Base-by-base conservation (phyloP, 2,329 filamentous ascomycete species). In the Cercospora zeina region DNA sequence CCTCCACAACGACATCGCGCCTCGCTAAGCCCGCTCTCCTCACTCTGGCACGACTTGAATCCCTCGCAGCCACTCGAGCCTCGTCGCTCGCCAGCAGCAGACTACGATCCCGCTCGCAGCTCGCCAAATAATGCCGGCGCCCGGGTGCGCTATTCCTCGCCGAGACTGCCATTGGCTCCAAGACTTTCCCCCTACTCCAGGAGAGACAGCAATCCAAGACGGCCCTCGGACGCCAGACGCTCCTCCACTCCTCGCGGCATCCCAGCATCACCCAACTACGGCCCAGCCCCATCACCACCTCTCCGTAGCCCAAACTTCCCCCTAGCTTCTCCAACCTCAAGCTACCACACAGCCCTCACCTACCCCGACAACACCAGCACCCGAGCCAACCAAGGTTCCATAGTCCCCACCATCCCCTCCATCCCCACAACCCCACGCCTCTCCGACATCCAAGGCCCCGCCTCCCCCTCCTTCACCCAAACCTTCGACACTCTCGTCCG, bases 401-500 rank as follows among this genome's bases (percentile, higher is more conserved):
- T 36, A 14, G 2, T 36, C 19, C 16, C 36, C 4, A 33, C 21
- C 49, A 19, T 21, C 50, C 58, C 50, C 13, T 21, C 56, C 47
- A 51, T 59, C 8, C 58, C 59, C 30, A 31, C 45, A 14, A 62
- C 53, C 21, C 54, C 59, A 14, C 59, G 59, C 14, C 42, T 31
- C 16, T 30, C 31, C 24, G 61, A 62, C 49, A 54, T 62, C 16
- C 55, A 37, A 19, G 14, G 39, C 5, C 55, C 61, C 11, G 14
- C 34, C 7, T 47, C 47, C 14, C 49, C 54, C 34, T 24, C 54
- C 7, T 55, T 63, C 51, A 21, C 4, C 13, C 14, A 54, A 30
- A 58, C 36, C 14, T 63, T 63, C 58, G 47, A 65, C 49, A 33
- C 50, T 5, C 51, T 62, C 39, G 31, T 58, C 49, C 54, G 30